Base-by-base conservation (phyloP, 2,329 filamentous ascomycete genomes). In the Teratosphaeria zuluensis region DNA sequence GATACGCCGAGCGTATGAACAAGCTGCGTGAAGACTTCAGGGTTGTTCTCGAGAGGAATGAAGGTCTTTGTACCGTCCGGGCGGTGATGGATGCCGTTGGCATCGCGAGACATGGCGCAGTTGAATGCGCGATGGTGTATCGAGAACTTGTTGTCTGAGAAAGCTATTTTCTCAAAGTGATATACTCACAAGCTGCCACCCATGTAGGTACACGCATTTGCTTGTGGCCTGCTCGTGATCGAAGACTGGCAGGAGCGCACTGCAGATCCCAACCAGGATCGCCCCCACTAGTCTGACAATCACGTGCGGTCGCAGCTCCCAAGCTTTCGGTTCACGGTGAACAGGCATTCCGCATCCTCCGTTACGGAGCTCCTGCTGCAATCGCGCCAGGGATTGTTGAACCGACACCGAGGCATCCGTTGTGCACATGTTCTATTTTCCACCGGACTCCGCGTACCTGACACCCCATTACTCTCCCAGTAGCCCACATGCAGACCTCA, bases 1-100 rank as follows among this genome's bases (percentile, higher is more conserved):
- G 88, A 88, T 58, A 97, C 84, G 63, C 92, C 92, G 30, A 97
- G 88, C 66, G 85, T 84, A 77, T 88, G 89, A 54, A 95, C 83
- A 38, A 97, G 86, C 51, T 80, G 77, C 57, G 86, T 92, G 86
- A 97, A 94, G 33, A 96, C 85, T 75, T 90, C 85, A 0, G 94
- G 92, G 77, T 96, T 96, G 66, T 85, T 85, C 72, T 86, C 84
- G 38, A 46, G 38, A 11, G 51, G 51, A 14, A 53, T 32, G 31
- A 53, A 53, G 51, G 51, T 53, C 51, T 53, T 53, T 2, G 51
- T 53, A 19, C 51, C 51, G 51, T 53, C 51, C 6, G 8, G 24
- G 4, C 51, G 16, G 31, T 30, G 14, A n/a, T 30, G 31, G 8
- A 53, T 32, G 24, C 51, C 51, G 51, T 32, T 30, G 24, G 24